phyloP scores from a whole-genome alignment of 768 basidiomycete genomes.

The Termitomyces sp. region DNA sequence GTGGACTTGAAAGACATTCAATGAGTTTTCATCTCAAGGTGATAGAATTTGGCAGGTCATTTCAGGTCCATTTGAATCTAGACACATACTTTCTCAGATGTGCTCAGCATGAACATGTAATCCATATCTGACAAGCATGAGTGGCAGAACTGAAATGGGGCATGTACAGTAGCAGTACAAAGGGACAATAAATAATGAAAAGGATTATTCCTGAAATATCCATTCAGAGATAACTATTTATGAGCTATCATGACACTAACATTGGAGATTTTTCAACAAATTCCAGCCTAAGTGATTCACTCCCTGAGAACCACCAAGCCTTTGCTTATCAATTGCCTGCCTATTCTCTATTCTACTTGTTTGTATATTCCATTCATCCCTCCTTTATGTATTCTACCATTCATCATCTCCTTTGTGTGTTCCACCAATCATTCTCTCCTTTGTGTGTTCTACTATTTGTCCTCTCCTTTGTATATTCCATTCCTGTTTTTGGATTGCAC shows the following conservation, averaged over 20 bases:
- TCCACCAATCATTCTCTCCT: too few relatives aligned
- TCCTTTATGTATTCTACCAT: too few relatives aligned
- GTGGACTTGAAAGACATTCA: background rate
- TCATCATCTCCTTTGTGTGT: too few relatives aligned
- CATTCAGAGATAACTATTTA: constrained; percentile 6
- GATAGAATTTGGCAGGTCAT: background rate
- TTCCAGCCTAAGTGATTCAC: too few relatives aligned
- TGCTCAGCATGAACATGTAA: background rate
- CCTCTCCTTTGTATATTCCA: too few relatives aligned
- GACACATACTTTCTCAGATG: background rate
- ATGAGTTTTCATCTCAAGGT: background rate
- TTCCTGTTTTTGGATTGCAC: too few relatives aligned
- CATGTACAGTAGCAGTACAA: background rate
- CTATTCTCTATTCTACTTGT: too few relatives aligned
- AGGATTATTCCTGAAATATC: constrained; percentile 1
- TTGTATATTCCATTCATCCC: too few relatives aligned
- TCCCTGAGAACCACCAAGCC: too few relatives aligned
- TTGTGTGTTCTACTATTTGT: too few relatives aligned
- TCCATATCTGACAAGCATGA: background rate
- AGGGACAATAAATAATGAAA: background rate
- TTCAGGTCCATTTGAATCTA: background rate
- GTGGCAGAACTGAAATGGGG: background rate
- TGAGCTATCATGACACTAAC: background rate
- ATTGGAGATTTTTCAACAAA: too few relatives aligned
- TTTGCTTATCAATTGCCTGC: too few relatives aligned